phyloP scores from a whole-genome alignment of 768 basidiomycete genomes.

The Collybia nuda region DNA sequence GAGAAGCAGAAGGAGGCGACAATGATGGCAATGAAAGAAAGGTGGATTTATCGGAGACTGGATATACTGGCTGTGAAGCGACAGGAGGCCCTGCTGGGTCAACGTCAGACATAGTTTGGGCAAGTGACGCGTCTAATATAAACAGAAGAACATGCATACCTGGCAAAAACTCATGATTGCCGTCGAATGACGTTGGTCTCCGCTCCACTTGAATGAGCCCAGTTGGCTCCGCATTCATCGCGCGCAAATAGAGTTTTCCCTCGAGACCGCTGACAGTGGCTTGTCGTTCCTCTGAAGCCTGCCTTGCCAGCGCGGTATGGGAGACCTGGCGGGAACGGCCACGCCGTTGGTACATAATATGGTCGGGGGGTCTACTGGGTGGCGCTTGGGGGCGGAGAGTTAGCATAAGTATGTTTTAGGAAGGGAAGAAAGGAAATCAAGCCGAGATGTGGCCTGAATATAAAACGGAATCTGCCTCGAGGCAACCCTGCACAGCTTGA shows the following conservation, averaged over 20 bases:
- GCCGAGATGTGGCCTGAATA: slow-evolving; percentile 1
- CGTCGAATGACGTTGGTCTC: neutral
- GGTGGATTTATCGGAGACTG: slow-evolving; percentile 16
- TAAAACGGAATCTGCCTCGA: slow-evolving; percentile 16
- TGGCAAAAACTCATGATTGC: neutral
- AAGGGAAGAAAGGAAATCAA: slow-evolving; percentile 2
- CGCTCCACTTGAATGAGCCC: neutral
- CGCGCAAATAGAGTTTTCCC: neutral
- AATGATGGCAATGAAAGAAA: slow-evolving; percentile 23
- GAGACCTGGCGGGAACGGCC: slow-evolving; percentile 36
- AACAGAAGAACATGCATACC: neutral
- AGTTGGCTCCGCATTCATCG: neutral
- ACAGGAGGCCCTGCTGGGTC: neutral
- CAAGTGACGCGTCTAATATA: neutral
- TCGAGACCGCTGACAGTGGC: neutral
- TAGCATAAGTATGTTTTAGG: slow-evolving; percentile 11
- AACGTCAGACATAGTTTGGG: slow-evolving; percentile 1
- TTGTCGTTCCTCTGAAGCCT: slow-evolving; percentile 40
- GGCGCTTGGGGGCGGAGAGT: slow-evolving; percentile 12
- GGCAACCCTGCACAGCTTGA: slow-evolving; percentile 6
- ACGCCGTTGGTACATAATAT: slow-evolving; percentile 9
- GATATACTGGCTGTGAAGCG: neutral
- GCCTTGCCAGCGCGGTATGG: slow-evolving; percentile 39
- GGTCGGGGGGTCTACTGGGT: slow-evolving; percentile 7
- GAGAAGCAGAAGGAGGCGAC: slow-evolving; percentile 26